These are phyloP conservation scores for Abrus pulchellus DNA, from an alignment of 306 rosid genomes.

Conservation along the genomic window DNA sequence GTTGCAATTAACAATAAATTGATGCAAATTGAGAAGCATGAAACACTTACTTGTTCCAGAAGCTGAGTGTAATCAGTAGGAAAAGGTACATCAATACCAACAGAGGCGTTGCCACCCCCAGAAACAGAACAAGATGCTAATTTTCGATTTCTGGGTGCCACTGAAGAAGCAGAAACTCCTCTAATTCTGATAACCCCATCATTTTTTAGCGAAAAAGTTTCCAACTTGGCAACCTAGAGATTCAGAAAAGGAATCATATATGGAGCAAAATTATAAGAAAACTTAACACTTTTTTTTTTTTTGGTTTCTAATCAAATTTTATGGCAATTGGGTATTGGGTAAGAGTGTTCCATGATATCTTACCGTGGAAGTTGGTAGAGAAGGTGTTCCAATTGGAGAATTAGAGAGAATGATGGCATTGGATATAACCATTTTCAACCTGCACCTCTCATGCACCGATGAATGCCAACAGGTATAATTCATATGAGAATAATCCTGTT, in stretches of 20 bases:
- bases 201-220: conserved; percentile 41
- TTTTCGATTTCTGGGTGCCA: conserved; percentile 42
- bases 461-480: background rate
- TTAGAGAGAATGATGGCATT: conserved; percentile 44
- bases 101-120: conserved; percentile 57
- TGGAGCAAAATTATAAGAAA: background rate
- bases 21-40: background rate
- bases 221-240: conserved; percentile 53
- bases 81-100: conserved; percentile 65
- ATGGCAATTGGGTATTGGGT: background rate
- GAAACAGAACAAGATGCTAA: conserved; percentile 54
- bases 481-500: too few relatives aligned
- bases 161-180: conserved; percentile 33
- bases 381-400: conserved; percentile 56
- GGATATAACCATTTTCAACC: conserved; percentile 60
- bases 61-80: conserved; percentile 85
- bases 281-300: background rate
- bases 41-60: conserved; percentile 74
- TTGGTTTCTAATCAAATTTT: background rate
- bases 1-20: conserved; percentile 21
- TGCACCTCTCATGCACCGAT: conserved; percentile 42
- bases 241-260: conserved; percentile 28
- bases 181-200: conserved; percentile 42
- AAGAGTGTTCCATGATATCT: background rate
- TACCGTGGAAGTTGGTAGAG: conserved; percentile 56